Conservation (phyloP, 2,329 filamentous ascomycete genomes). For the Colletotrichum tabaci region DNA sequence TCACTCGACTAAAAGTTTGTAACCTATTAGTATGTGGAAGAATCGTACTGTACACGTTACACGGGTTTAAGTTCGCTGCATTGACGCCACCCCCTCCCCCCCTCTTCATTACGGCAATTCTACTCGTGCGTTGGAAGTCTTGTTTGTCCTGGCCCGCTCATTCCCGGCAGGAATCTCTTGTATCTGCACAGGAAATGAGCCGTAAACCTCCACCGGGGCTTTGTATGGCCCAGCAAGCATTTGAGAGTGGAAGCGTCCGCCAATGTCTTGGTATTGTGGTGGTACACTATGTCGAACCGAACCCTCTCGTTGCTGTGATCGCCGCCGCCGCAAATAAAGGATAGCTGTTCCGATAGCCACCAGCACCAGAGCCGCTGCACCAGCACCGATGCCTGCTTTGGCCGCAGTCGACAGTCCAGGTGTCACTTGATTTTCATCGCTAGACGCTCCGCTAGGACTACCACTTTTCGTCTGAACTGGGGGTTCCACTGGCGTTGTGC, state of each 20-base stretch:
- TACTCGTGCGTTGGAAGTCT: neutral
- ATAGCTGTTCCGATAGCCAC: constrained; percentile 45
- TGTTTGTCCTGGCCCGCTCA: neutral
- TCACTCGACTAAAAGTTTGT: too few relatives aligned
- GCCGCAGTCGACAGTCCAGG: constrained; percentile 49
- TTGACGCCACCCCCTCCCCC: too few relatives aligned
- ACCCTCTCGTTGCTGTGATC: neutral
- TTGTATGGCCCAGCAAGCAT: neutral
- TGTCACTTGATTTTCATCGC: constrained; percentile 19
- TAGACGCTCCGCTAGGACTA: too few relatives aligned
- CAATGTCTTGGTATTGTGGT: neutral
- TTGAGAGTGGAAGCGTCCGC: neutral
- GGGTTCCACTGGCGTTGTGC: neutral
- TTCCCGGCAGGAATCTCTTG: neutral
- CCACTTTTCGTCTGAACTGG: neutral
- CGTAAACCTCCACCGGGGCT: neutral
- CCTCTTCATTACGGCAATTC: neutral
- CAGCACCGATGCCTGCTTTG: constrained; percentile 54
- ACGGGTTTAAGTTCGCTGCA: too few relatives aligned
- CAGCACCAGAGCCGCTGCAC: constrained; percentile 46
- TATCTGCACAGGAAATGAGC: neutral
- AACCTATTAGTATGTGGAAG: too few relatives aligned
- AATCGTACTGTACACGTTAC: too few relatives aligned
- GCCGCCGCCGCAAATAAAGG: constrained; percentile 45
- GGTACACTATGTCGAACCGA: neutral